Evolutionary conservation across 345 rosid species (phyloP), one percentile per base, ranked within the genome.

Genomic region (Corymbia maculata): DNA sequence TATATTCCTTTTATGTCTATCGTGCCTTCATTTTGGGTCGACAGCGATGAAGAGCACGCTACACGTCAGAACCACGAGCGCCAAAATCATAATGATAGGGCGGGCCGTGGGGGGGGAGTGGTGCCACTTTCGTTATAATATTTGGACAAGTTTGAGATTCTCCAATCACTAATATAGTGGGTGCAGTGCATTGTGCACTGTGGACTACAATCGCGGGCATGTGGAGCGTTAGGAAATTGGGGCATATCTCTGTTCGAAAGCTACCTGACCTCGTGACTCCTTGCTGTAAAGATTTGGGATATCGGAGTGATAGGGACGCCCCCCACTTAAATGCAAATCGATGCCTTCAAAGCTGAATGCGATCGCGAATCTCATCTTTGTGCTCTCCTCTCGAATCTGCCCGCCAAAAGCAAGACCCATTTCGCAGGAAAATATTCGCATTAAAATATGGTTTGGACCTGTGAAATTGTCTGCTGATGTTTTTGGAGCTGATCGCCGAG

Each of bases 141-240:
- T 0, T 14, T 1, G 17, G 17, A 14, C 2, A 64, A 14, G 42
- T 14, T 52, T 13, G 19, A n/a, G 75, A 64, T 64, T 7, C 75
- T n/a, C 21, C 7, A 14, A n/a, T 64, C 75, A n/a, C 75, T n/a
- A 13, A 64, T 7, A 13, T 2, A n/a, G 42, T n/a, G 75, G 42
- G 21, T n/a, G 42, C 19, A 0, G 61, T 55, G 61, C 2, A 1
- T 2, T 14, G 75, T 64, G 36, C 42, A 7, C 19, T 64, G 19
- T n/a, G 10, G 1, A n/a, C 10, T n/a, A 64, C 2, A n/a, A 6
- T 64, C 0, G 7, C 4, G 21, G 13, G 16, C 19, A 0, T 0
- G 15, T 2, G 4, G 19, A 0, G 17, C 0, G 4, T n/a, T 13
- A 0, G 2, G 1, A 14, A 7, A n/a, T n/a, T n/a, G 1, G 19